Percentiles rank a stretch among this genome's conserved stretches.
phyloP scores from a whole-genome alignment of 2,329 filamentous ascomycete genomes.

The Metarhizium album region DNA sequence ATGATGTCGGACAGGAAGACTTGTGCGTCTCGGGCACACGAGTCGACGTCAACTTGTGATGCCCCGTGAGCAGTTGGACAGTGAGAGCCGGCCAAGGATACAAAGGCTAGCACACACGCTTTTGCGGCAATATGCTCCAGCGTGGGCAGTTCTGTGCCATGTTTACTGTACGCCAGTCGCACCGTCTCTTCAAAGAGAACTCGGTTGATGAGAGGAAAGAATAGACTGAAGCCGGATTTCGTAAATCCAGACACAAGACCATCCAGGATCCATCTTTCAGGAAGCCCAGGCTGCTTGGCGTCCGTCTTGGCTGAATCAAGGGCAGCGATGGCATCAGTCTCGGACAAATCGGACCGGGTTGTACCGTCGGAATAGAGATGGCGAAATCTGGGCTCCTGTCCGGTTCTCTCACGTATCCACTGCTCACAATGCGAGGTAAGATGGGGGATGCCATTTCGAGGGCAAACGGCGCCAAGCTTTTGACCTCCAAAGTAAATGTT shows the following conservation, averaged over 20 bases:
- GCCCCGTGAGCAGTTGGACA: too few relatives aligned
- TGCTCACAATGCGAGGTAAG: conserved; percentile 34
- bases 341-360: background rate
- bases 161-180: too few relatives aligned
- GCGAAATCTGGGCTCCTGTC: conserved; percentile 17
- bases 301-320: background rate
- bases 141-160: too few relatives aligned
- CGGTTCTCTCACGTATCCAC: conserved; percentile 37
- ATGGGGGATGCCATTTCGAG: conserved; percentile 37
- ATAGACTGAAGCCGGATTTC: too few relatives aligned
- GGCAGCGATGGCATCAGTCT: background rate
- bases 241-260: conserved; percentile 8
- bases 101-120: too few relatives aligned
- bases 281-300: conserved; percentile 17
- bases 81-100: too few relatives aligned
- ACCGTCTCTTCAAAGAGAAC: too few relatives aligned
- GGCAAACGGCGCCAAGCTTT: conserved; percentile 34
- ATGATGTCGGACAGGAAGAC: conserved; percentile 30
- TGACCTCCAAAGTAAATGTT: conserved; percentile 36
- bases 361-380: background rate
- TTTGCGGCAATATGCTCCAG: too few relatives aligned
- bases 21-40: conserved; percentile 29
- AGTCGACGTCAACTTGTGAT: conserved; percentile 27
- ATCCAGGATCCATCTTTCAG: conserved; percentile 19
- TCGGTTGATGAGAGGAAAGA: too few relatives aligned